Conservation (phyloP, 2,329 filamentous ascomycete genomes). For the Aspergillus flavus region DNA sequence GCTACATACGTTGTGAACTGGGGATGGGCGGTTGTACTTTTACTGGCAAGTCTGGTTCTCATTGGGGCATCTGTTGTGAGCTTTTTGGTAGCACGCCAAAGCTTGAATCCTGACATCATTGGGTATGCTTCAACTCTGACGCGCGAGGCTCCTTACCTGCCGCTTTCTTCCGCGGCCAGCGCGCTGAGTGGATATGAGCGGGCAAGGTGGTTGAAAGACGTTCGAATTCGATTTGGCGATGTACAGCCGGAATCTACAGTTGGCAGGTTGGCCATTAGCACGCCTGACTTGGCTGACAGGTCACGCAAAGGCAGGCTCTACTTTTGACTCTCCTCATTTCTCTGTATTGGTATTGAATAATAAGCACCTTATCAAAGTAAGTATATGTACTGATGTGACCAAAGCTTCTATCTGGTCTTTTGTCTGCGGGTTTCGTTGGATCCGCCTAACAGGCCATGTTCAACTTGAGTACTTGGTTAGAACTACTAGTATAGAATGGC, state of each 20-base stretch:
- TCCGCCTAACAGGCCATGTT: not conserved
- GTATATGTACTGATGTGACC: not conserved
- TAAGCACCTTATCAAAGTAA: not conserved
- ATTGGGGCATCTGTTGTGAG: not conserved
- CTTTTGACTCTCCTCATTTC: not conserved
- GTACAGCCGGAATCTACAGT: not conserved
- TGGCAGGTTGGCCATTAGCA: no score
- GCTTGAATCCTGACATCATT: not conserved
- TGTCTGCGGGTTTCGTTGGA: not conserved
- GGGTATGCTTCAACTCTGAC: not conserved
- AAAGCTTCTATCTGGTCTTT: not conserved
- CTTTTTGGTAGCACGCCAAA: not conserved
- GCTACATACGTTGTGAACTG: not conserved
- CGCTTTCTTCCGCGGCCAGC: not conserved
- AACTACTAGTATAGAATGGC: not conserved
- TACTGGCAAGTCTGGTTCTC: not conserved
- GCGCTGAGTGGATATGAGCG: not conserved
- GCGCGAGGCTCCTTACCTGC: not conserved
- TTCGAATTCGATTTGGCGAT: not conserved
- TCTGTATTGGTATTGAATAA: not conserved
- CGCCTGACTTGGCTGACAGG: no score
- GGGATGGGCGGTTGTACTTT: not conserved
- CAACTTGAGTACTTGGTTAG: not conserved
- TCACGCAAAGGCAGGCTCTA: no score
- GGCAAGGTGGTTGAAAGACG: not conserved